Evolutionary conservation across 805 yeast genomes (phyloP), one percentile per base, ranked within the genome.

Genomic region (Torulaspora microellipsoides): DNA sequence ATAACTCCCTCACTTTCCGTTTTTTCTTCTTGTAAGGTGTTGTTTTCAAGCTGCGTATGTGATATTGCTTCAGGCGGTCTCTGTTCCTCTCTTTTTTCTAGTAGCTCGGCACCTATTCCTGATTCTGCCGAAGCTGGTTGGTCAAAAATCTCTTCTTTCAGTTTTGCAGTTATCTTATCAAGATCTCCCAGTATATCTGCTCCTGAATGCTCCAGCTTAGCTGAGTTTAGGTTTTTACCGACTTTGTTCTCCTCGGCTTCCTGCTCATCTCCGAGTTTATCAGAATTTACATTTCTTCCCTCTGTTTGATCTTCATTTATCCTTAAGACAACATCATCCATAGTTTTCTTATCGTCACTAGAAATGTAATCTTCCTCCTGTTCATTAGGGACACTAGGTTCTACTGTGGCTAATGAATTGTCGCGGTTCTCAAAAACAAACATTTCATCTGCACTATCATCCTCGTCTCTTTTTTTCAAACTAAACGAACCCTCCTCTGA

Each of bases 351-450:
- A 6, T 38, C 25, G 13, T 27, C 31, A 33, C 15, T 20, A 5
- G 17, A 25, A n/a, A 15, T 25, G 12, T 32, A 29, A 13, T 12
- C 35, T 10, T 17, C 36, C 6, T 30, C 34, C 8, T 20, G 10
- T 28, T 17, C 14, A 15, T 38, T 29, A 23, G n/a, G 13, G 15
- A 23, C 12, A 15, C 27, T 23, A 9, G 28, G 12, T 9, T 27
- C 12, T 4, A 15, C 36, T 4, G 33, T 15, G 10, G 27, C 35
- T 20, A 29, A 7, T 11, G 46, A 36, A 11, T 15, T 38, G 29
- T 36, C 47, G 10, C 39, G 33, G 17, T 33, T 38, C 37, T 58
- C 62, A 27, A 59, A 59, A 38, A 55, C 60, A 42, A 59, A 59
- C 3, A 45, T 31, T 17, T 55, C 56, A n/a, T 40, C 39, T 12